A percentile compares a stretch with the other conserved stretches of the same genome.
phyloP scores from a whole-genome alignment of 2,329 filamentous ascomycete genomes.

The Hysterium pulicare region DNA sequence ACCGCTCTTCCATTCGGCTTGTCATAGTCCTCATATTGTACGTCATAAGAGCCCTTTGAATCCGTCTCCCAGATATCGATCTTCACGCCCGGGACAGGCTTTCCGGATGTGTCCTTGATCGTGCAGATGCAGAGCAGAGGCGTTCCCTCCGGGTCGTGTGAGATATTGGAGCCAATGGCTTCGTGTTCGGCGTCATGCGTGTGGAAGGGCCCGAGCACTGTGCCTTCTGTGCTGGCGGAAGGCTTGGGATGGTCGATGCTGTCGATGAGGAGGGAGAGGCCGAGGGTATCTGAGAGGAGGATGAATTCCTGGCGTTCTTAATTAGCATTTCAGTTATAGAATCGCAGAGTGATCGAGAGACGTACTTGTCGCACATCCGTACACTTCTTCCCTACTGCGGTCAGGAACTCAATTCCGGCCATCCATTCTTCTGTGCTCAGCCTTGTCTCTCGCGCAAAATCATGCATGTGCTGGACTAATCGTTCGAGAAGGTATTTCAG shows the following conservation, averaged over 20 bases:
- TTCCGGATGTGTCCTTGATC: constrained; percentile 62
- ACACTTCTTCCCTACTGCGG: constrained; percentile 68
- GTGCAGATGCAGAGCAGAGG: constrained; percentile 72
- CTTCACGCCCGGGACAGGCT: constrained; percentile 62
- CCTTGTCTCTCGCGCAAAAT: constrained; percentile 76
- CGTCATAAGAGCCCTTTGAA: constrained; percentile 75
- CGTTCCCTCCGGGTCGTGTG: constrained; percentile 65
- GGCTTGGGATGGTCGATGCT: constrained; percentile 82
- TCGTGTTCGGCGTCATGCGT: constrained; percentile 68
- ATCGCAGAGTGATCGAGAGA: neutral
- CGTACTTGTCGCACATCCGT: constrained; percentile 67
- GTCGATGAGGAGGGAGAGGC: constrained; percentile 76
- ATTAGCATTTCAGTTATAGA: constrained; percentile 1
- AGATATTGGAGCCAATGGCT: constrained; percentile 59
- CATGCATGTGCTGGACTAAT: constrained; percentile 73
- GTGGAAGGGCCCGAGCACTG: constrained; percentile 79
- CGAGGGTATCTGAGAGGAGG: constrained; percentile 74
- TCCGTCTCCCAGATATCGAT: constrained; percentile 87
- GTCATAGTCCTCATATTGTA: constrained; percentile 65
- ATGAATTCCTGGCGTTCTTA: constrained; percentile 64
- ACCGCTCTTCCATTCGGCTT: constrained; percentile 71
- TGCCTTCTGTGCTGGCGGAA: constrained; percentile 66
- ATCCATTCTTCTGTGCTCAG: constrained; percentile 78
- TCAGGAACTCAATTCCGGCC: constrained; percentile 68
- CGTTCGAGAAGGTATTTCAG: constrained; percentile 70